phyloP scores from a whole-genome alignment of 2,329 filamentous ascomycete species.

The Apiospora phragmitis region DNA sequence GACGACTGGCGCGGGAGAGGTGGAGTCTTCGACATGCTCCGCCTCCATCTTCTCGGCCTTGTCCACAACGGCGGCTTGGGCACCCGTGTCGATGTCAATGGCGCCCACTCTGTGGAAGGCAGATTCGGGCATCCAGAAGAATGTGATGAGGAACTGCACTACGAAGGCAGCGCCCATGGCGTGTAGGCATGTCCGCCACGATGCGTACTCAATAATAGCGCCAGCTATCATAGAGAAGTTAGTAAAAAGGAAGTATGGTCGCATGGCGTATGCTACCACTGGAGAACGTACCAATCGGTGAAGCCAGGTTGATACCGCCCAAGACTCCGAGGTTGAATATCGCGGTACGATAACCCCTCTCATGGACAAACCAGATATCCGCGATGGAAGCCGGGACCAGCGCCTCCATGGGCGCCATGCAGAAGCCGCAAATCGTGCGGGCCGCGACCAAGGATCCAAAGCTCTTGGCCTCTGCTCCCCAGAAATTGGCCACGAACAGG shows the following conservation, averaged over 20 bases:
- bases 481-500: slow-evolving; percentile 49
- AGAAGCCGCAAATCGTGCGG: slow-evolving; percentile 46
- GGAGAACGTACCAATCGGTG: slow-evolving; percentile 42
- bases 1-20: slow-evolving; percentile 16
- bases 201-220: not conserved
- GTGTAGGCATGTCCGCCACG: not conserved
- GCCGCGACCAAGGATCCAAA: slow-evolving; percentile 48
- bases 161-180: slow-evolving; percentile 30
- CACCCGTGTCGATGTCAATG: slow-evolving; percentile 2
- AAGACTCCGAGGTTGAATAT: slow-evolving; percentile 42
- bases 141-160: slow-evolving; percentile 41
- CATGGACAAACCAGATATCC: slow-evolving; percentile 47
- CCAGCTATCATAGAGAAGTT: not conserved
- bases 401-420: slow-evolving; percentile 52
- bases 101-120: slow-evolving; percentile 38
- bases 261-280: slow-evolving; percentile 17
- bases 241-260: not conserved
- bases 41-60: slow-evolving; percentile 2
- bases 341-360: slow-evolving; percentile 44
- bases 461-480: slow-evolving; percentile 43
- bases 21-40: slow-evolving; percentile 12
- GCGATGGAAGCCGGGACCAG: slow-evolving; percentile 53
- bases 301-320: slow-evolving; percentile 40
- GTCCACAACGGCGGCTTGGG: not conserved
- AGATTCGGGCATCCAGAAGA: slow-evolving; percentile 53